Conservation (phyloP, 495 filamentous ascomycete species). For the Glarea lozoyensis region DNA sequence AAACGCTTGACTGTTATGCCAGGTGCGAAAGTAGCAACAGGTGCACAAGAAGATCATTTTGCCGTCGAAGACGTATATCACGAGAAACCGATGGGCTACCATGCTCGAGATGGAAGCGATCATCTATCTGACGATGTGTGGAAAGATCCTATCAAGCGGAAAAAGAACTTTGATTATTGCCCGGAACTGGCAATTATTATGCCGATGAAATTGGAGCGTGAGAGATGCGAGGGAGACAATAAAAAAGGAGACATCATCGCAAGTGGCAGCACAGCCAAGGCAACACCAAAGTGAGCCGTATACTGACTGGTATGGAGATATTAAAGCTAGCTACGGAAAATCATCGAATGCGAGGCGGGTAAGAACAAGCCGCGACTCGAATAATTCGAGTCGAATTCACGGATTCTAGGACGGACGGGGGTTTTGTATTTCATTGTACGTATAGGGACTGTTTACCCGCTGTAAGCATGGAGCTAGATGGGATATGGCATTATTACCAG, state of each 20-base stretch:
- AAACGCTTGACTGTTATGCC: constrained; percentile 32
- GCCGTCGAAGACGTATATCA: constrained; percentile 37
- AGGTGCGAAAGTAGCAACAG: constrained; percentile 33
- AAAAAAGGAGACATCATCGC: constrained; percentile 12
- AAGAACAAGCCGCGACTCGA: no score
- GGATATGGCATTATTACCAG: no score
- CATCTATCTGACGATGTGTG: constrained; percentile 30
- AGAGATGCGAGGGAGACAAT: constrained; percentile 29
- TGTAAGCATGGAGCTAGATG: no score
- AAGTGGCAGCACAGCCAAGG: no score
- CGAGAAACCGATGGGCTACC: constrained; percentile 39
- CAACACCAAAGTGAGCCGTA: no score
- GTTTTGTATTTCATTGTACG: no score
- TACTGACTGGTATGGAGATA: no score
- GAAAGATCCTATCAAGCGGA: constrained; percentile 27
- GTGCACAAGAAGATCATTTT: constrained; percentile 27
- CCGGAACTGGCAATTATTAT: constrained; percentile 41
- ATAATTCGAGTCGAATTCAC: no score
- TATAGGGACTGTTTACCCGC: no score
- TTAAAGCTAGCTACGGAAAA: no score
- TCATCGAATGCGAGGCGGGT: no score
- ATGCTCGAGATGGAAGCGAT: constrained; percentile 30
- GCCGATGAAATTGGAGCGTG: constrained; percentile 38
- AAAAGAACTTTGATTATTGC: constrained; percentile 37
- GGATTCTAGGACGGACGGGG: no score